These are phyloP conservation scores for Fusarium anthophilum DNA, from an alignment of 2,329 filamentous ascomycete species.

Conservation along the genomic window DNA sequence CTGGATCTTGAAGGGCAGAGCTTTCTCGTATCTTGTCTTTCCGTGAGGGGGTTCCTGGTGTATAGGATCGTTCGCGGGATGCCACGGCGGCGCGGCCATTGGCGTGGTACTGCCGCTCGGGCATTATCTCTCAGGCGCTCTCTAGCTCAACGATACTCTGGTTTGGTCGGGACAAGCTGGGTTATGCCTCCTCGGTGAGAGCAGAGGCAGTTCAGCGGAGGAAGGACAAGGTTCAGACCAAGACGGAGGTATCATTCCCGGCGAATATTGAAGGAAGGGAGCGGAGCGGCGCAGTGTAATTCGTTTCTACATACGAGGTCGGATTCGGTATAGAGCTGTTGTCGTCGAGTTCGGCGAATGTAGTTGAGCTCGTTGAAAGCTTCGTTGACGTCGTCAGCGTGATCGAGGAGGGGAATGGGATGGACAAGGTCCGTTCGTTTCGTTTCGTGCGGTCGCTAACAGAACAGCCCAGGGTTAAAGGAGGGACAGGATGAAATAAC, in stretches of 20 bases:
- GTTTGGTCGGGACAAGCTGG: slow-evolving; percentile 7
- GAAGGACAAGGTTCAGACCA: slow-evolving; percentile 23
- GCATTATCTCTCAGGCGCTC: slow-evolving; percentile 42
- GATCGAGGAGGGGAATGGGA: slow-evolving; percentile 23
- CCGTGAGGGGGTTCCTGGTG: slow-evolving; percentile 68
- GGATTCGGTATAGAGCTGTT: slow-evolving; percentile 11
- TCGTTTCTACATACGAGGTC: slow-evolving; percentile 39
- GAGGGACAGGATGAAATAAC: slow-evolving; percentile 27
- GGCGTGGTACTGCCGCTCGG: slow-evolving; percentile 48
- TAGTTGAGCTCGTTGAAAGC: slow-evolving; percentile 14
- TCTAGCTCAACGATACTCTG: slow-evolving; percentile 23
- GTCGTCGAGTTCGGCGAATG: neutral
- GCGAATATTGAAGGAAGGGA: slow-evolving; percentile 33
- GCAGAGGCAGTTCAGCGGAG: slow-evolving; percentile 21
- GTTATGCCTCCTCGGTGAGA: slow-evolving; percentile 21
- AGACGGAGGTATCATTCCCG: slow-evolving; percentile 43
- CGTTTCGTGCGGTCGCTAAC: slow-evolving; percentile 35
- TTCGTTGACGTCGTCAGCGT: slow-evolving; percentile 29
- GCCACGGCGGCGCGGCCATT: slow-evolving; percentile 56
- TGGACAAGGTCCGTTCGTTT: slow-evolving; percentile 17
- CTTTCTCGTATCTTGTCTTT: slow-evolving; percentile 71
- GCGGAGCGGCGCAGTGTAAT: slow-evolving; percentile 13
- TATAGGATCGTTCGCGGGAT: slow-evolving; percentile 56
- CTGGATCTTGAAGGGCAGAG: slow-evolving; percentile 76
- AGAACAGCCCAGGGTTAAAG: slow-evolving; percentile 20